phyloP scores from a whole-genome alignment of 2,329 filamentous ascomycete genomes.

The Fusarium nematophilum region DNA sequence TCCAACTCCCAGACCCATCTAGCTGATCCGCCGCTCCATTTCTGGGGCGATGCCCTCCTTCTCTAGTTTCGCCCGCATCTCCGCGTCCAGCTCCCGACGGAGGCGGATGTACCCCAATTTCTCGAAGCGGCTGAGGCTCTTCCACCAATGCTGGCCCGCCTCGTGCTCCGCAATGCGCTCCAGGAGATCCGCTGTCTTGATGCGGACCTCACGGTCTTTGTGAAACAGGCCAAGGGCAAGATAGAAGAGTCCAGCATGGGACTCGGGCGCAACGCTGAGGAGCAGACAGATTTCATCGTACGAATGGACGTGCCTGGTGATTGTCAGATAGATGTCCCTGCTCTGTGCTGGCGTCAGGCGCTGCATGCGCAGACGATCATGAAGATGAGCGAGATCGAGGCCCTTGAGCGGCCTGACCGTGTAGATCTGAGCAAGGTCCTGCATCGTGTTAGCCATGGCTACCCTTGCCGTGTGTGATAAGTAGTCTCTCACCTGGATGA shows the following conservation, averaged over 20 bases:
- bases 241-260: conserved; percentile 90
- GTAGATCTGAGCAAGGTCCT: conserved; percentile 75
- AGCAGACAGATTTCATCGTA: conserved; percentile 90
- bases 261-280: conserved; percentile 84
- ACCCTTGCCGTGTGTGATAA: not conserved
- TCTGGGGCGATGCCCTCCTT: conserved; percentile 56
- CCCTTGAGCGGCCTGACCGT: conserved; percentile 76
- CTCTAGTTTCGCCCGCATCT: conserved; percentile 59
- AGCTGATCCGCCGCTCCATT: conserved; percentile 63
- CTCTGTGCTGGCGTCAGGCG: conserved; percentile 81
- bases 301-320: conserved; percentile 78
- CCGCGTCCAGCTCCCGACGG: conserved; percentile 71
- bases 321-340: conserved; percentile 85
- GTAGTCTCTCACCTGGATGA: conserved; percentile 75
- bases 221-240: conserved; percentile 92
- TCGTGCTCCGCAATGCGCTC: conserved; percentile 87
- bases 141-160: conserved; percentile 94
- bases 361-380: conserved; percentile 87
- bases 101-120: conserved; percentile 87
- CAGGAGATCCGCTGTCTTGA: conserved; percentile 81
- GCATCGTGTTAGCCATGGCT: conserved; percentile 25
- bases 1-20: conserved; percentile 33
- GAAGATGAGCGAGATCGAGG: conserved; percentile 91
- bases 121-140: conserved; percentile 84
- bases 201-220: conserved; percentile 81